Evolutionary conservation across 73 alveolate genomes (phyloP).

Genomic region (Durusdinium trenchii): DNA sequence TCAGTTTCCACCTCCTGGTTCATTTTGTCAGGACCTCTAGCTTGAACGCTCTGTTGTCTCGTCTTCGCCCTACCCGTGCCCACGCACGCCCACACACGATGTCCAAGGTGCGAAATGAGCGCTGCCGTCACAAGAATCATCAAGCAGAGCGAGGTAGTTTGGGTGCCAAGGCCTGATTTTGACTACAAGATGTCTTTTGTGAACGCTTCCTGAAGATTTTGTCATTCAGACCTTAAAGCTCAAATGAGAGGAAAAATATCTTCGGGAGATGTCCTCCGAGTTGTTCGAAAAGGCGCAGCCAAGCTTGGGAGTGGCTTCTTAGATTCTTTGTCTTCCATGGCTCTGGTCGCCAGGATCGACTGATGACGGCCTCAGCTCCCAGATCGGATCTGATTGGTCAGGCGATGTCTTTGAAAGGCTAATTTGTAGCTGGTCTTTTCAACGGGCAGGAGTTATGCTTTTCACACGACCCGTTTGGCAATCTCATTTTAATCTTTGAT

Average conservation of each 20-base stretch:
- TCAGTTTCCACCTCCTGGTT: too few relatives aligned
- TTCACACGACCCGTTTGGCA: too few relatives aligned
- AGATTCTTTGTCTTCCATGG: too few relatives aligned
- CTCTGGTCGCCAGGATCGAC: slow-evolving; percentile 14
- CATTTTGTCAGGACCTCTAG: too few relatives aligned
- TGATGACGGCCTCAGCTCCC: slow-evolving; percentile 15
- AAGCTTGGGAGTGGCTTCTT: background rate
- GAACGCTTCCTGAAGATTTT: background rate
- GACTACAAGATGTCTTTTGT: background rate
- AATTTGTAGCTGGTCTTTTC: background rate
- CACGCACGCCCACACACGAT: too few relatives aligned
- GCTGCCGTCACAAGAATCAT: slow-evolving; percentile 83
- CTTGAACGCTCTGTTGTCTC: too few relatives aligned
- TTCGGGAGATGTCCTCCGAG: slow-evolving; percentile 78
- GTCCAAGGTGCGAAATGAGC: slow-evolving; percentile 79
- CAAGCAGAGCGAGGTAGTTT: slow-evolving; percentile 40
- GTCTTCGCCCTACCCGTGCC: too few relatives aligned
- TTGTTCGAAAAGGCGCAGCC: slow-evolving; percentile 40
- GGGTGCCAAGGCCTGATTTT: slow-evolving; percentile 72
- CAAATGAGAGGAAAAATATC: slow-evolving; percentile 24
- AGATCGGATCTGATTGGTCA: slow-evolving; percentile 54
- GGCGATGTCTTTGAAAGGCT: background rate
- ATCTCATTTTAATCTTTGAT: too few relatives aligned
- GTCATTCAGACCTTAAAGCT: background rate
- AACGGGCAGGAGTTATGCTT: too few relatives aligned